phyloP scores from a whole-genome alignment of 306 rosid species.

The Benincasa hispida region DNA sequence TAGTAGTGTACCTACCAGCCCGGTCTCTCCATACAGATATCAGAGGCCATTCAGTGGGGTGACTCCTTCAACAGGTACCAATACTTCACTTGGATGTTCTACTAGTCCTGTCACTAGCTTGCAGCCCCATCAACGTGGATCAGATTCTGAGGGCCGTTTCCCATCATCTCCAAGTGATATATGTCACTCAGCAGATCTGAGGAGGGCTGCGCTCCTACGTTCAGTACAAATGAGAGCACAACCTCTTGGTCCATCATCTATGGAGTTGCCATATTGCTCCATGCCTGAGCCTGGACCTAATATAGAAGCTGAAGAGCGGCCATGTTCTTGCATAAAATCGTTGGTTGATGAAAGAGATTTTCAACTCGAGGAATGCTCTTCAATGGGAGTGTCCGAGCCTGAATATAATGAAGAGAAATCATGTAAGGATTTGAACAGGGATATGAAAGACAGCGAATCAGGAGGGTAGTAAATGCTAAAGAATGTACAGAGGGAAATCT shows the following conservation, averaged over 20 bases:
- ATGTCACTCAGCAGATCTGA: slow-evolving; percentile 91
- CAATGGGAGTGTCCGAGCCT: slow-evolving; percentile 30
- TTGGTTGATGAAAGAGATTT: slow-evolving; percentile 63
- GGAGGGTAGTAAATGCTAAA: slow-evolving; percentile 21
- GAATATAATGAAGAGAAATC: slow-evolving; percentile 41
- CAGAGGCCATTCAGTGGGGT: slow-evolving; percentile 38
- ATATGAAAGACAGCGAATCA: slow-evolving; percentile 36
- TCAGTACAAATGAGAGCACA: slow-evolving; percentile 96
- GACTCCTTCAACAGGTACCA: slow-evolving; percentile 40
- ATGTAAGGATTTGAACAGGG: slow-evolving; percentile 36
- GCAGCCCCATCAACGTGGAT: slow-evolving; percentile 81
- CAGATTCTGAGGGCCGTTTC: slow-evolving; percentile 92
- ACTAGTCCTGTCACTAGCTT: slow-evolving; percentile 28
- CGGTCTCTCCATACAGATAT: slow-evolving; percentile 75
- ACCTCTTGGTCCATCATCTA: slow-evolving; percentile 40
- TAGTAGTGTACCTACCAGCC: slow-evolving; percentile 69
- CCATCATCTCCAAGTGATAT: slow-evolving; percentile 98
- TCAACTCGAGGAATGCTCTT: slow-evolving; percentile 51
- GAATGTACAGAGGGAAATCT: not conserved
- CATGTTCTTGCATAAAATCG: slow-evolving; percentile 57
- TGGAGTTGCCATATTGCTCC: slow-evolving; percentile 51
- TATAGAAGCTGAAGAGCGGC: slow-evolving; percentile 54
- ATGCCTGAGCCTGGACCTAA: slow-evolving; percentile 48
- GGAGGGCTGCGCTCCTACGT: slow-evolving; percentile 93
- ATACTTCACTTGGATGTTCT: slow-evolving; percentile 37